Evolutionary conservation across 768 basidiomycete genomes (phyloP).

Genomic region (Pleurotus tuber-regium): DNA sequence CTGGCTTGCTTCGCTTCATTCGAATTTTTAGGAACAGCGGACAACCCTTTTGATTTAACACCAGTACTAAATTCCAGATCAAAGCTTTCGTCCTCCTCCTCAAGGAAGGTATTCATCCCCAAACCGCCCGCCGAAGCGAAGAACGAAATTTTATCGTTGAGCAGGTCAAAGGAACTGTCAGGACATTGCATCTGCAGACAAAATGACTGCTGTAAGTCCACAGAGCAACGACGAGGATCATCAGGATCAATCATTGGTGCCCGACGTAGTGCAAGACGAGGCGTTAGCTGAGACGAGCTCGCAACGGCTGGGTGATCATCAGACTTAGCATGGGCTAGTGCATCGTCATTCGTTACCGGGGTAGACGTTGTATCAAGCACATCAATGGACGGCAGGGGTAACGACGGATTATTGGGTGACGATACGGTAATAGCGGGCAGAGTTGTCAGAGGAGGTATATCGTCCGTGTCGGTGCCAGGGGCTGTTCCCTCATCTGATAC

Average conservation of each 20-base stretch:
- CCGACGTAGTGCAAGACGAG: not conserved
- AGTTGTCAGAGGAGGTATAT: not conserved
- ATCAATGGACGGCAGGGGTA: not conserved
- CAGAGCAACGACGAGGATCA: slow-evolving; percentile 34
- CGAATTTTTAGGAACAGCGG: slow-evolving; percentile 5
- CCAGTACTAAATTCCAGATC: slow-evolving; percentile 27
- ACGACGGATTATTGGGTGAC: slow-evolving; percentile 4
- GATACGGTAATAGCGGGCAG: not conserved
- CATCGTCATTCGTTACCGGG: not conserved
- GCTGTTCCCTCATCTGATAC: not conserved
- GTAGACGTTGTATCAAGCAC: too few species aligned
- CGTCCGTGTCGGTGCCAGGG: not conserved
- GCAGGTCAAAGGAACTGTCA: slow-evolving; percentile 48
- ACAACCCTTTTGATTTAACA: slow-evolving; percentile 19
- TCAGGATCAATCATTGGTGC: not conserved
- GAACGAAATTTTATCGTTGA: slow-evolving; percentile 53
- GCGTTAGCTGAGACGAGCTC: not conserved
- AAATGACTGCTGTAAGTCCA: slow-evolving; percentile 48
- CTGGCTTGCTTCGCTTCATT: too few species aligned
- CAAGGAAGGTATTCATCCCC: slow-evolving; percentile 32
- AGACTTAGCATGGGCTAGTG: not conserved
- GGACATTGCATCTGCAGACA: slow-evolving; percentile 41
- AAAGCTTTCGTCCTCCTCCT: slow-evolving; percentile 40
- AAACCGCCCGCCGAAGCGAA: slow-evolving; percentile 25
- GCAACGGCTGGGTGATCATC: not conserved